Conservation (phyloP, 2,329 filamentous ascomycete genomes). For the Coniochaeta sp. region DNA sequence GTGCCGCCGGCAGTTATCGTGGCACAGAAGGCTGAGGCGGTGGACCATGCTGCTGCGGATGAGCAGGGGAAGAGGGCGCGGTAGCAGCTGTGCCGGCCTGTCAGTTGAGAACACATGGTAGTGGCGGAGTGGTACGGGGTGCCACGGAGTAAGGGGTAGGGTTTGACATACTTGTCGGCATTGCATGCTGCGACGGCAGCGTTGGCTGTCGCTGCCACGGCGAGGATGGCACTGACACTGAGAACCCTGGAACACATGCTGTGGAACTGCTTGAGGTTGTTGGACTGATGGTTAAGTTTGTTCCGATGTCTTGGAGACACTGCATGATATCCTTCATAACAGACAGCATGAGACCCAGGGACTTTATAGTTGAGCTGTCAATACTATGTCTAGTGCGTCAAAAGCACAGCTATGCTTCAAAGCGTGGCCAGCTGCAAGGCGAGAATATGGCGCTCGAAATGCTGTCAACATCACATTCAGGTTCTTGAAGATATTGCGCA, state of each 20-base stretch:
- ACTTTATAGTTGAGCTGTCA: background rate
- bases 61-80: constrained; percentile 16
- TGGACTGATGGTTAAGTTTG: background rate
- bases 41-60: constrained; percentile 9
- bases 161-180: constrained; percentile 3
- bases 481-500: background rate
- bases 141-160: background rate
- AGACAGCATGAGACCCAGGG: background rate
- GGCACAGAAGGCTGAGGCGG: constrained; percentile 13
- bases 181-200: background rate
- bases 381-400: too few relatives aligned
- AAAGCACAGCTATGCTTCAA: background rate
- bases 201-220: background rate
- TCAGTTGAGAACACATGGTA: background rate
- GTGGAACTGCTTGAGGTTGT: background rate
- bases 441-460: background rate
- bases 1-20: constrained; percentile 13
- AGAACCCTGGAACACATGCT: background rate
- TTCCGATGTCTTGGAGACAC: background rate
- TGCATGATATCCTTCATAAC: background rate
- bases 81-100: constrained; percentile 11
- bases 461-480: background rate
- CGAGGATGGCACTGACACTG: background rate
- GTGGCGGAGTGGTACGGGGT: background rate
- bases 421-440: background rate